Conservation (phyloP, 495 filamentous ascomycete species). For the Xylaria grammica region DNA sequence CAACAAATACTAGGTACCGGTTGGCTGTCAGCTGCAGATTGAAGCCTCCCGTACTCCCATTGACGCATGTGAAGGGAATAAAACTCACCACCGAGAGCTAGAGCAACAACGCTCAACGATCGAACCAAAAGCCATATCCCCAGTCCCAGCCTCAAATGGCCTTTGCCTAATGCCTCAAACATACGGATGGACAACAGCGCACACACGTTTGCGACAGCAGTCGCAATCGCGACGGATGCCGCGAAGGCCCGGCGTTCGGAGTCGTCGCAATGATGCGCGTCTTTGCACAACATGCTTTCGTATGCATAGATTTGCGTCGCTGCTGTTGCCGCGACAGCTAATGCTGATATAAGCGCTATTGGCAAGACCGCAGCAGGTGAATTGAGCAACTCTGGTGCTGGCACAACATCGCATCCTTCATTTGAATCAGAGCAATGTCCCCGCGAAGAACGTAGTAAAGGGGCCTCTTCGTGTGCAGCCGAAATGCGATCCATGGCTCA, state of each 20-base stretch:
- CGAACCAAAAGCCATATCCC: not conserved
- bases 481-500: too few relatives aligned
- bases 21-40: not conserved
- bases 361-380: too few relatives aligned
- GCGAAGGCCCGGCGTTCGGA: not conserved
- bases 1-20: slow-evolving; percentile 1
- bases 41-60: too few relatives aligned
- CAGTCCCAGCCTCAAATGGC: not conserved
- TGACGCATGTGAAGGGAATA: too few relatives aligned
- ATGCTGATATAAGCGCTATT: slow-evolving; percentile 5
- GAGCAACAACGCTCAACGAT: not conserved
- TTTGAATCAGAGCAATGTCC: too few relatives aligned
- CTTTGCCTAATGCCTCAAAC: not conserved
- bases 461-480: too few relatives aligned
- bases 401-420: too few relatives aligned
- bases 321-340: slow-evolving; percentile 11
- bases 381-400: too few relatives aligned
- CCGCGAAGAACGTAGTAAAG: too few relatives aligned
- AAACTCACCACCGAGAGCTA: not conserved
- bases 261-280: not conserved
- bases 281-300: slow-evolving; percentile 3
- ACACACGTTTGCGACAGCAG: not conserved
- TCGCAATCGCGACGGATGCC: not conserved
- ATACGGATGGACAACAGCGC: not conserved
- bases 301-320: slow-evolving; percentile 3